Conservation (phyloP, 2,329 filamentous ascomycete genomes). For the Fusarium nygamai region DNA sequence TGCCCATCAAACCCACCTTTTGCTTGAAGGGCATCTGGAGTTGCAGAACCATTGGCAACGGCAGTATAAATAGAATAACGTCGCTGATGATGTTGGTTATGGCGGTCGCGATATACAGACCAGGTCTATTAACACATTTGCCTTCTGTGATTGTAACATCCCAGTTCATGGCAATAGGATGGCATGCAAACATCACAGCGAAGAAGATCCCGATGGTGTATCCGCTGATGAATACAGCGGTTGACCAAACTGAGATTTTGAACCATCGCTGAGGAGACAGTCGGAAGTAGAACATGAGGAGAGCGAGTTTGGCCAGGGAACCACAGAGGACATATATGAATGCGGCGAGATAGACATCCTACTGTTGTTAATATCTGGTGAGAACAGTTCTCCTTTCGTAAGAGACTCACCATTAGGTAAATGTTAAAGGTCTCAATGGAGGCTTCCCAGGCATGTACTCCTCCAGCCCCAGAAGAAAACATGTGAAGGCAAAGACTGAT, state of each 20-base stretch:
- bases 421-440: constrained; percentile 40
- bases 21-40: constrained; percentile 57
- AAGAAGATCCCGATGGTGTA: constrained; percentile 50
- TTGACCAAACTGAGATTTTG: constrained; percentile 44
- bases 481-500: constrained; percentile 39
- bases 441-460: constrained; percentile 48
- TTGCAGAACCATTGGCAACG: constrained; percentile 57
- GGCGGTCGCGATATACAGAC: constrained; percentile 60
- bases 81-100: constrained; percentile 59
- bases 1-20: constrained; percentile 55
- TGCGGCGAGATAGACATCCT: constrained; percentile 44
- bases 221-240: constrained; percentile 43
- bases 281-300: constrained; percentile 52
- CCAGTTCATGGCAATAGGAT: constrained; percentile 47
- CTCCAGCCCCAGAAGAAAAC: constrained; percentile 41
- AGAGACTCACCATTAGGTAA: constrained; percentile 37
- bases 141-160: constrained; percentile 44
- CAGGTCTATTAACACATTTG: constrained; percentile 57
- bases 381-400: fast-evolving
- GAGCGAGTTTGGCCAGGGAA: constrained; percentile 50
- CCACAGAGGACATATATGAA: constrained; percentile 49
- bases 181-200: constrained; percentile 50
- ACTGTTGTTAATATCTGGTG: neutral
- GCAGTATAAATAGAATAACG: constrained; percentile 57
- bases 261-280: constrained; percentile 50